These are phyloP conservation scores for Macaranga tanarius DNA, from an alignment of 441 rosid species.

Conservation along the genomic window DNA sequence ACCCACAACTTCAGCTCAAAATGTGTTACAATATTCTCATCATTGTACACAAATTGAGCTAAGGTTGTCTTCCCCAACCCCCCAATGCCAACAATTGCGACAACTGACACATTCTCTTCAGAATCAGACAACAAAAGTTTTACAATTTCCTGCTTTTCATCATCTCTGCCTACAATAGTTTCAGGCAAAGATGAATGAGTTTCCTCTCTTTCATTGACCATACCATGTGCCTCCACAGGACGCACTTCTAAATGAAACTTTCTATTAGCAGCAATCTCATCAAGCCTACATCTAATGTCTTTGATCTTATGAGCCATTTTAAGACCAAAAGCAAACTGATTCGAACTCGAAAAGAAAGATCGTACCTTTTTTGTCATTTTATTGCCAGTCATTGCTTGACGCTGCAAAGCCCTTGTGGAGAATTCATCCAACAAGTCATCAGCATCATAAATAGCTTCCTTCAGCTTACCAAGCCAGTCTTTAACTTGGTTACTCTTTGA, in stretches of 20 bases:
- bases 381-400: neutral
- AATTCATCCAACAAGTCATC: slow-evolving; percentile 14
- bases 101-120: neutral
- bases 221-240: neutral
- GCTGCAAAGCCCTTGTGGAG: neutral
- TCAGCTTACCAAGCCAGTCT: neutral
- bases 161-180: slow-evolving; percentile 10
- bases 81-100: slow-evolving; percentile 23
- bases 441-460: slow-evolving; percentile 7
- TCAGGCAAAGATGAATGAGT: slow-evolving; percentile 1
- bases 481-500: neutral
- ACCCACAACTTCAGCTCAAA: slow-evolving; percentile 8
- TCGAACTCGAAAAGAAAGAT: neutral
- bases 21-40: neutral
- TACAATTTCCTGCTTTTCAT: slow-evolving; percentile 7
- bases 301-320: neutral
- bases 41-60: slow-evolving; percentile 12
- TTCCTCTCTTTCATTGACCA: neutral
- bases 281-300: neutral
- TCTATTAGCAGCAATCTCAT: neutral
- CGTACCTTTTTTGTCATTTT: neutral
- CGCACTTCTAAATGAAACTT: neutral
- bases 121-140: neutral
- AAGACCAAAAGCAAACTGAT: neutral
- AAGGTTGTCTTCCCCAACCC: slow-evolving; percentile 28